Evolutionary conservation across 495 filamentous ascomycete genomes (phyloP).

Genomic region (Aspergillus kassunensis): DNA sequence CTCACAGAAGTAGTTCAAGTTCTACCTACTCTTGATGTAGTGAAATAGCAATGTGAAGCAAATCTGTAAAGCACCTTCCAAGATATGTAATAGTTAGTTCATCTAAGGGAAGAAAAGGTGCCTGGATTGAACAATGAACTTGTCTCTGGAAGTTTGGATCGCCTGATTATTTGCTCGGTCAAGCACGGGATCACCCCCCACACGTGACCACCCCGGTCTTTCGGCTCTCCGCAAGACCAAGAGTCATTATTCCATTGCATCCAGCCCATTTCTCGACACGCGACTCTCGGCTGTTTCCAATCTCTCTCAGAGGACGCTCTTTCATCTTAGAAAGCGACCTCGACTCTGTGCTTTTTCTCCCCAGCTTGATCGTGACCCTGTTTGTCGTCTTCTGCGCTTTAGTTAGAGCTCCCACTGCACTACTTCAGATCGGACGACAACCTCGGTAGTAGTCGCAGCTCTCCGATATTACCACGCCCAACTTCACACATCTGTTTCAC

Average conservation of each 20-base stretch:
- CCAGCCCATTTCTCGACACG: not conserved
- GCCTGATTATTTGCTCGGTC: constrained; percentile 17
- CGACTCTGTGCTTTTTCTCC: not conserved
- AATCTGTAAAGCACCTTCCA: no score
- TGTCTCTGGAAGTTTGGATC: no score
- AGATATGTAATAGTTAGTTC: no score
- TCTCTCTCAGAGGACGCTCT: not conserved
- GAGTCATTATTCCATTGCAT: constrained; percentile 5
- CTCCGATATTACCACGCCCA: constrained; percentile 1
- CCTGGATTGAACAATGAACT: no score
- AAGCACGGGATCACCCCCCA: constrained; percentile 22
- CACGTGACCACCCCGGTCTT: constrained; percentile 28
- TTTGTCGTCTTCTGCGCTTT: not conserved
- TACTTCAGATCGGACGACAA: constrained; percentile 3
- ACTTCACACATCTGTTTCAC: not conserved
- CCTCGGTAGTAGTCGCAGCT: constrained; percentile 12
- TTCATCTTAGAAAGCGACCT: not conserved
- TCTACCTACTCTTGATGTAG: no score
- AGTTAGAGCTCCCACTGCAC: not conserved
- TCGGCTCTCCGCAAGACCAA: constrained; percentile 20
- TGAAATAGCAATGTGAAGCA: no score
- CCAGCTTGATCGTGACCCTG: not conserved
- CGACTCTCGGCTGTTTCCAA: not conserved
- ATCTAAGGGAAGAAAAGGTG: no score
- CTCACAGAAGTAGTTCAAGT: not conserved